Base-by-base conservation (phyloP, 352 stramenopile genomes). In the Pythium volutum region DNA sequence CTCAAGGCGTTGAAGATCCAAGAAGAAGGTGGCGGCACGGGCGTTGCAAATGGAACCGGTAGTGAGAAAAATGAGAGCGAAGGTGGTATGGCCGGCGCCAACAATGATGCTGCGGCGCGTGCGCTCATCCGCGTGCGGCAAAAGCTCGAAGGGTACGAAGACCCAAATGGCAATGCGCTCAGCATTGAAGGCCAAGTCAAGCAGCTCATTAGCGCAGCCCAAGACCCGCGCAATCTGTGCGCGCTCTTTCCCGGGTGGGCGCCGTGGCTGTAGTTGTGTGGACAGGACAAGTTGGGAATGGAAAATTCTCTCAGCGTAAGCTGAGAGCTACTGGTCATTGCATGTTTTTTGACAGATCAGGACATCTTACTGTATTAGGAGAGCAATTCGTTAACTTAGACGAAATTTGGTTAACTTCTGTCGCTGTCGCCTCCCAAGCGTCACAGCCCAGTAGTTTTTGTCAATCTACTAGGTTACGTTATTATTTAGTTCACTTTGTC, bases 121-220 rank as follows among this genome's bases (percentile, higher is more conserved):
- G 95, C 95, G 18, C 84, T 99, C 26, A 84, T 97, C 52, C 97
- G 96, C 60, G 98, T 99, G 54, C 95, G 97, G 59, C 89, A 99
- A 72, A 99, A 99, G 73, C 81, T 99, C 5, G 86, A 99, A 74
- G 97, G 98, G 4, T 99, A 98, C 71, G 97, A 99, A 69, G 97
- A 99, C 61, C 90, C 88, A 14, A 97, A 95, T 47, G 92, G 95
- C 11, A 97, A 98, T 61, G 93, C 96, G 27, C 85, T 99, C 59
- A 98, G 88, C 64, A 96, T 99, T 56, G 95, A 98, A 71, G 97
- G 97, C 18, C 97, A 99, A 72, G 97, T 99, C 15, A 98, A 99
- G 53, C 79, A 98, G 23, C 79, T 99, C 42, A 98, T 99, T 52
- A 98, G 97, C 54, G 91, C 90, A 43, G 97, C 98, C 18, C 84